These are phyloP conservation scores for Amorphotheca resinae DNA, from an alignment of 495 filamentous ascomycete species.

Conservation along the genomic window DNA sequence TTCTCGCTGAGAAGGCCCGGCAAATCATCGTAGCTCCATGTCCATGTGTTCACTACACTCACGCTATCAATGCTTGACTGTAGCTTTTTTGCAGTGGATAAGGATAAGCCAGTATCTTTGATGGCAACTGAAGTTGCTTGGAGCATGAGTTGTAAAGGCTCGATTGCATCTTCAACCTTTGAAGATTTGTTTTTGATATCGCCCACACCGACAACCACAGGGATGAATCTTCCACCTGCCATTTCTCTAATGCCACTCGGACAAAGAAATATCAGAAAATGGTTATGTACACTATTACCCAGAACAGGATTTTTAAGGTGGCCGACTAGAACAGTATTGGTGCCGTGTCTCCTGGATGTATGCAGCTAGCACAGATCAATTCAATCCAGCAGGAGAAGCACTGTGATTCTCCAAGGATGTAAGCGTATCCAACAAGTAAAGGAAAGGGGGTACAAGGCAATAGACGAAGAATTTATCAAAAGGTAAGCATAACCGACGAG, in stretches of 20 bases:
- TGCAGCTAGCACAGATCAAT: no score
- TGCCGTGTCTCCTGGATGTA: no score
- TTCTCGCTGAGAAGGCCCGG: slow-evolving; percentile 31
- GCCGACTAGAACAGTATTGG: no score
- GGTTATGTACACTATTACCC: no score
- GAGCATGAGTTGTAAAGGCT: slow-evolving; percentile 39
- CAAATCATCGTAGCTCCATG: slow-evolving; percentile 42
- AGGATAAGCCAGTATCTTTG: slow-evolving; percentile 26
- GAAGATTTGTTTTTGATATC: slow-evolving; percentile 38
- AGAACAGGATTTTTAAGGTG: no score
- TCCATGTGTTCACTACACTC: slow-evolving; percentile 43
- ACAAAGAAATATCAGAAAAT: neutral
- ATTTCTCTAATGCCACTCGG: neutral
- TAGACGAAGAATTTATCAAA: no score
- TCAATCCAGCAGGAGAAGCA: no score
- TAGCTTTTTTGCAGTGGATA: slow-evolving; percentile 19
- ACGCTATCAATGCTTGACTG: slow-evolving; percentile 38
- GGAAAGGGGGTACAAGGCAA: no score
- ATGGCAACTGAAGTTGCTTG: slow-evolving; percentile 34
- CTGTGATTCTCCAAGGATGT: no score
- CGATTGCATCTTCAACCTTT: slow-evolving; percentile 36
- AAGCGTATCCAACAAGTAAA: no score
- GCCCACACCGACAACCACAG: slow-evolving; percentile 40
- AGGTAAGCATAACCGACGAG: no score
- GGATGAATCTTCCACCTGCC: slow-evolving; percentile 11